Evolutionary conservation across 2,329 filamentous ascomycete genomes (phyloP), one percentile per base, ranked within the genome.

Genomic region (Leptographium galeiforme): DNA sequence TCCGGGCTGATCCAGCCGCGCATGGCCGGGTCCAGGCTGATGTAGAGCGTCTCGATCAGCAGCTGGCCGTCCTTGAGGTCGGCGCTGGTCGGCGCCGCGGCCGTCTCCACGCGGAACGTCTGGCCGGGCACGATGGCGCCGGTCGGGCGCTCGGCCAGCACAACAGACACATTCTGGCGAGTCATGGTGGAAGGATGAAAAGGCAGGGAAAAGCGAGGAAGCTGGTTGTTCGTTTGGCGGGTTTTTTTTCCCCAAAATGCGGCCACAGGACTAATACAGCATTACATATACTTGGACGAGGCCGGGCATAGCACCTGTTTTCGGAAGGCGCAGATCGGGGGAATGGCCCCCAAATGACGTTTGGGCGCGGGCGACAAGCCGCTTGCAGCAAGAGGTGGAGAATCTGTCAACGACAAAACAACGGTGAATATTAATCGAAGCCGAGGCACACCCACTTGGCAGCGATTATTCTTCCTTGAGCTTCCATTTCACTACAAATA

Each of bases 21-120:
- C 79, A 83, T 82, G 0, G 79, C 78, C 0, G 80, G 79, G 64
- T 83, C 80, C 40, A 83, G 69, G 40, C 74, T 77, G 39, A 82
- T 69, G 59, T 81, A 82, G 50, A 78, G 60, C 1, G 63, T 58
- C 57, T 71, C 67, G 43, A 71, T 60, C 6, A 83, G 68, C 46
- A 83, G 67, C 59, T 81, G 68, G 57, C 77, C 77, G 67, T 74
- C 70, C 60, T 77, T 70, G n/a, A 68, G 61, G 51, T 68, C 66
- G 36, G 68, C 67, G 19, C 72, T 69, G 8, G 73, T 68, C 60
- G 77, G 77, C 5, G 77, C 71, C 1, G 76, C 70, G 1, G 71
- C 67, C 48, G 69, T 70, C 61, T 79, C 73, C 39, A 74, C 61
- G 41, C 67, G 68, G 67, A 88, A 87, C 14, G 84, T 87, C 63